Percentiles rank a stretch among this genome's conserved stretches.
phyloP scores from a whole-genome alignment of 2,329 filamentous ascomycete species.

The Pseudocercospora fijiensis region DNA sequence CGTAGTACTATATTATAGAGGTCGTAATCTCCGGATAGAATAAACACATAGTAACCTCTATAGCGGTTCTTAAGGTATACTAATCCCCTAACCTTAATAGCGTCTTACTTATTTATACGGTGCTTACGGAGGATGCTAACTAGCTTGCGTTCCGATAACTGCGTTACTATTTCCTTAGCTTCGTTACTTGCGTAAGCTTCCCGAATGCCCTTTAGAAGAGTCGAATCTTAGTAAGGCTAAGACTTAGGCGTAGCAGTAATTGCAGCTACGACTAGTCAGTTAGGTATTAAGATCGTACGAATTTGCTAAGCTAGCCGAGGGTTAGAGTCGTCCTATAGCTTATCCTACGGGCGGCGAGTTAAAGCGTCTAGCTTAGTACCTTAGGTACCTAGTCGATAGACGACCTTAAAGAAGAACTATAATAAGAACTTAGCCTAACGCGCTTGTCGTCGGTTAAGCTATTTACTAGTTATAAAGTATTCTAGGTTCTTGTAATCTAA shows the following conservation, averaged over 20 bases:
- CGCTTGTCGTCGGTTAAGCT: slow-evolving; percentile 33
- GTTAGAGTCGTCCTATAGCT: background rate
- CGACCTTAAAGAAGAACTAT: background rate
- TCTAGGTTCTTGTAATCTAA: too few relatives aligned
- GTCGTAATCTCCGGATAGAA: background rate
- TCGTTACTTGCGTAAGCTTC: background rate
- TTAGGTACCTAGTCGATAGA: background rate
- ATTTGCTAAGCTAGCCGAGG: background rate
- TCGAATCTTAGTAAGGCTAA: background rate
- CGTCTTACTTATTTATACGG: too few relatives aligned
- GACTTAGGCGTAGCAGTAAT: background rate
- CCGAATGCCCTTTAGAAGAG: background rate
- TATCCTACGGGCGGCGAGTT: background rate
- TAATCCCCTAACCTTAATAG: too few relatives aligned
- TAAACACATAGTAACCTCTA: too few relatives aligned
- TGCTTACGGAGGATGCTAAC: background rate
- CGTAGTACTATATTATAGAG: background rate
- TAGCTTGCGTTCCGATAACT: too few relatives aligned
- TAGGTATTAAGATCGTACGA: background rate
- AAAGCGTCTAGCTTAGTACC: background rate
- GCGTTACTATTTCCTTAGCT: background rate
- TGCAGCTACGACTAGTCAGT: background rate
- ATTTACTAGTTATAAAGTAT: slow-evolving; percentile 25
- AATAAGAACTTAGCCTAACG: slow-evolving; percentile 30
- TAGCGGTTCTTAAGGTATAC: too few relatives aligned